Conservation (phyloP, 169 alveolate species). For the Cryptosporidium tyzzeri region DNA sequence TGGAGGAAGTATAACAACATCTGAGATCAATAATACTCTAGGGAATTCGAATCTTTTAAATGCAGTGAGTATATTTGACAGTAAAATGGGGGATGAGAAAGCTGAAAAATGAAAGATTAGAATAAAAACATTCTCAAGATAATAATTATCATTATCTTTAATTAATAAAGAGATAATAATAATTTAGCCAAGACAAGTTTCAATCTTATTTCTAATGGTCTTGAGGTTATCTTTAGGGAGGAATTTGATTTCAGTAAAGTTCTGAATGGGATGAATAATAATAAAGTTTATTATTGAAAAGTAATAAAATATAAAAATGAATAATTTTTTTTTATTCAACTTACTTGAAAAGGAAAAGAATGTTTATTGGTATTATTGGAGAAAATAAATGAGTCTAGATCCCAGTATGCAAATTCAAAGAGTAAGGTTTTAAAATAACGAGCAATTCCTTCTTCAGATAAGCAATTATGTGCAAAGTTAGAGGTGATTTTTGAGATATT, state of each 20-base stretch:
- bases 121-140: background rate
- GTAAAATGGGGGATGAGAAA: background rate
- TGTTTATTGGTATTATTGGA: background rate
- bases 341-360: background rate
- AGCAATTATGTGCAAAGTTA: conserved; percentile 31
- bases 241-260: background rate
- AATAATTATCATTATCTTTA: too few relatives aligned
- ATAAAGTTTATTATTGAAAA: background rate
- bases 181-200: conserved; percentile 21
- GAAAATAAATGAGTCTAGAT: background rate
- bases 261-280: background rate
- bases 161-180: too few relatives aligned
- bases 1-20: background rate
- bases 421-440: conserved; percentile 4
- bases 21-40: background rate
- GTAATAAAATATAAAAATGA: too few relatives aligned
- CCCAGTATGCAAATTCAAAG: conserved; percentile 19
- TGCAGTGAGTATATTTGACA: conserved; percentile 27
- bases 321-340: background rate
- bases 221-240: conserved; percentile 15
- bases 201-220: conserved; percentile 13
- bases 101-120: background rate
- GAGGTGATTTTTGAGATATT: conserved; percentile 19
- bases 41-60: conserved; percentile 1
- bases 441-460: conserved; percentile 38